These are phyloP conservation scores for Psilocybe sp. DNA, from an alignment of 768 basidiomycete genomes.

Conservation along the genomic window DNA sequence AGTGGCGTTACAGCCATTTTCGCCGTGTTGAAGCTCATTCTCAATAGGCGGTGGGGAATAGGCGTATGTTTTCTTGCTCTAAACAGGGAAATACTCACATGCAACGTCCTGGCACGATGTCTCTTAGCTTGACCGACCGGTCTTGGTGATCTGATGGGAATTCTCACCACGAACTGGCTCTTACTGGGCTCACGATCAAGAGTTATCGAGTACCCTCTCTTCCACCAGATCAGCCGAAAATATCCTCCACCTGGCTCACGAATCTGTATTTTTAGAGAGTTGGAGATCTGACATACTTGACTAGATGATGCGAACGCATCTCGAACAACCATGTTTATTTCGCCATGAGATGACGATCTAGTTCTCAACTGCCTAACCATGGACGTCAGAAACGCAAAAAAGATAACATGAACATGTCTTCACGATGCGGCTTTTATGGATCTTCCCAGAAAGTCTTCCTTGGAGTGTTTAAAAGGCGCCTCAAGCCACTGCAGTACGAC, in stretches of 20 bases:
- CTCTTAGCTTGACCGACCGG: no score
- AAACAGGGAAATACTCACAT: not conserved
- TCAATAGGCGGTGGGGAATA: no score
- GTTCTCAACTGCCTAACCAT: conserved; percentile 19
- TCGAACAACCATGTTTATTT: conserved; percentile 16
- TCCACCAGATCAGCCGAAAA: conserved; percentile 9
- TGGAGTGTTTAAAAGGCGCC: conserved; percentile 16
- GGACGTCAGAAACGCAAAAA: conserved; percentile 18
- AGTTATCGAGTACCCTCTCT: not conserved
- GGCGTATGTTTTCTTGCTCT: no score
- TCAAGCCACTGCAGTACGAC: not conserved
- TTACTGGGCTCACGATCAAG: not conserved
- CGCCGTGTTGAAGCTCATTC: no score
- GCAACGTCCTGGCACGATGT: not conserved
- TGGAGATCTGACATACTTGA: conserved; percentile 13
- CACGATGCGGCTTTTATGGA: conserved; percentile 6
- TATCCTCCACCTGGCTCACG: conserved; percentile 13
- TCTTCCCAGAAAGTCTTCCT: conserved; percentile 7
- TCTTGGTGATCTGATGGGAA: no score
- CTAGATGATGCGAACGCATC: conserved; percentile 11
- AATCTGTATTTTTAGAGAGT: conserved; percentile 17
- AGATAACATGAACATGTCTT: conserved; percentile 9
- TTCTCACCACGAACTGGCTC: no score
- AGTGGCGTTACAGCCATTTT: no score
- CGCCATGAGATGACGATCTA: conserved; percentile 15